A percentile compares a stretch with the other conserved stretches of the same genome.
phyloP scores from a whole-genome alignment of 148 eudicot genomes.

The Spergularia bocconei region DNA sequence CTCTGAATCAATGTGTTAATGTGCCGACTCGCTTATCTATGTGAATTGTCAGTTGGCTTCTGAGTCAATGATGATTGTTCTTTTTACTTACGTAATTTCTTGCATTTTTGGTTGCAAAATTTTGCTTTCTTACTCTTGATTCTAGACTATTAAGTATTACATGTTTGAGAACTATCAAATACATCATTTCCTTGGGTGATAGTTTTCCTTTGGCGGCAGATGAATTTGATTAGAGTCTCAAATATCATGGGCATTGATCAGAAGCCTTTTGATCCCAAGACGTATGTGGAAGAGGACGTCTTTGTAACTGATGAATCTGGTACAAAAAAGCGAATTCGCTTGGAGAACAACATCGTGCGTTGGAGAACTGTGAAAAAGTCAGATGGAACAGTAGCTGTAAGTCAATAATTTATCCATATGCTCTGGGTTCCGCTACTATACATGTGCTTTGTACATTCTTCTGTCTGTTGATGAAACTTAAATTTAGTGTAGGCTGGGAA shows the following conservation, averaged over 20 bases:
- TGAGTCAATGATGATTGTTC: neutral
- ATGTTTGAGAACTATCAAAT: neutral
- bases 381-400: conserved; percentile 78
- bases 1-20: neutral
- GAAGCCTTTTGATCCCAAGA: conserved; percentile 90
- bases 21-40: neutral
- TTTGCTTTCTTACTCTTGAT: neutral
- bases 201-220: conserved; percentile 46
- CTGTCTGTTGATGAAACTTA: neutral
- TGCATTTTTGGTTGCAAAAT: neutral
- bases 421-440: neutral
- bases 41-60: neutral
- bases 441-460: neutral
- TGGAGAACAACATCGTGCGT: conserved; percentile 92
- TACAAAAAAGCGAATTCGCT: conserved; percentile 76
- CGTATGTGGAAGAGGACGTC: conserved; percentile 79
- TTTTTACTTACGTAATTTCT: neutral
- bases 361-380: conserved; percentile 77
- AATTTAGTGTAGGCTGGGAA: neutral
- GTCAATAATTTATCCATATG: conserved; percentile 27
- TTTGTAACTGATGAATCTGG: conserved; percentile 97
- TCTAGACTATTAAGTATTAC: neutral
- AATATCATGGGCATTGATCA: conserved; percentile 97
- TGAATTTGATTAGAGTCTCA: conserved; percentile 89
- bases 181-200: neutral